Conservation (phyloP, 208 protist genomes). For the Trypanosoma brucei region DNA sequence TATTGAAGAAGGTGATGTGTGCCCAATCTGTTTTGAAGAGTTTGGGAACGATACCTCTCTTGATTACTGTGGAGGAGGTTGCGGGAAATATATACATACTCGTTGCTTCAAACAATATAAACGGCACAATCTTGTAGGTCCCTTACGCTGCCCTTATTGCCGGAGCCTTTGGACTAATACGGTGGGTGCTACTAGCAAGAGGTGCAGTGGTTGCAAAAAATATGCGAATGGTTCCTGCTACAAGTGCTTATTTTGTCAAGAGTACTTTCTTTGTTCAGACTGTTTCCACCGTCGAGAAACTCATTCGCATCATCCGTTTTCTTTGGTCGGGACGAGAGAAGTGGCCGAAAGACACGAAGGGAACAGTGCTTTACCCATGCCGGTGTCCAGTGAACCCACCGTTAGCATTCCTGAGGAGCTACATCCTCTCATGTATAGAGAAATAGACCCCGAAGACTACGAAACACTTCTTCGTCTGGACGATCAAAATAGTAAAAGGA, state of each 20-base stretch:
- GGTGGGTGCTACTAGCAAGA: conserved; percentile 13
- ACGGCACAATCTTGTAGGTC: conserved; percentile 13
- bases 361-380: background rate
- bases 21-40: conserved; percentile 33
- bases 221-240: conserved; percentile 30
- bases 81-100: conserved; percentile 26
- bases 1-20: conserved; percentile 29
- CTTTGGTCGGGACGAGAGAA: conserved; percentile 16
- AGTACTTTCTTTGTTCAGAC: conserved; percentile 32
- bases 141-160: conserved; percentile 29
- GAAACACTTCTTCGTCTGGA: conserved; percentile 57
- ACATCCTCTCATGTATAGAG: conserved; percentile 48
- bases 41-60: conserved; percentile 19
- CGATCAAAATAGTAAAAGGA: conserved; percentile 20
- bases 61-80: conserved; percentile 25
- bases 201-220: conserved; percentile 19
- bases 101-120: conserved; percentile 28
- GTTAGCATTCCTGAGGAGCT: conserved; percentile 14
- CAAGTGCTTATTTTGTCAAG: conserved; percentile 45
- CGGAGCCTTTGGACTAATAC: conserved; percentile 18
- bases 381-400: background rate
- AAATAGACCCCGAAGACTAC: conserved; percentile 82
- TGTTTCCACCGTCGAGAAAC: conserved; percentile 32
- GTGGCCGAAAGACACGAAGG: conserved; percentile 9
- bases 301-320: conserved; percentile 53